Evolutionary conservation across 352 stramenopile genomes (phyloP).

Genomic region (Pythium plurisporium): DNA sequence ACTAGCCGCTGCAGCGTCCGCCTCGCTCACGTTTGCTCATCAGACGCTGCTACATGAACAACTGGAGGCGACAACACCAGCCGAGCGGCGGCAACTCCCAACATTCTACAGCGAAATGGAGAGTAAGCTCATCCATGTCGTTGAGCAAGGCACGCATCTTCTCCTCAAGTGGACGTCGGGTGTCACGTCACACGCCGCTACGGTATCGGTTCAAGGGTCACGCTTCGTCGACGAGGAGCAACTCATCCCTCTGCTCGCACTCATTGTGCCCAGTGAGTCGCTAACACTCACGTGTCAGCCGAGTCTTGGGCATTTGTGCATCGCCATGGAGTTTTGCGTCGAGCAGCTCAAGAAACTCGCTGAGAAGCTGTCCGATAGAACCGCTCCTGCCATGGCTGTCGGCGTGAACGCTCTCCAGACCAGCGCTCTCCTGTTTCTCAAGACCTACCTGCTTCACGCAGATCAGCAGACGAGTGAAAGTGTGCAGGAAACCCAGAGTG

Average conservation of each 20-base stretch:
- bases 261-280: constrained; percentile 41
- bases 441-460: constrained; percentile 54
- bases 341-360: constrained; percentile 31
- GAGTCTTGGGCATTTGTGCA: constrained; percentile 47
- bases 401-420: constrained; percentile 41
- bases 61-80: constrained; percentile 29
- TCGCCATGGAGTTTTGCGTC: constrained; percentile 64
- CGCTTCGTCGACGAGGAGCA: constrained; percentile 55
- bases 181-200: constrained; percentile 30
- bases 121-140: constrained; percentile 37
- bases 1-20: constrained; percentile 28
- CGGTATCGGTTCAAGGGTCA: constrained; percentile 41
- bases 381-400: neutral
- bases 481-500: constrained; percentile 19
- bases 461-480: constrained; percentile 45
- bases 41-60: constrained; percentile 64
- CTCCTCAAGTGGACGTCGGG: constrained; percentile 52
- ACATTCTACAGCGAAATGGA: constrained; percentile 48
- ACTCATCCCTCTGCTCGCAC: constrained; percentile 45
- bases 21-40: constrained; percentile 43
- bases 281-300: constrained; percentile 41
- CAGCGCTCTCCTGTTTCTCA: constrained; percentile 56
- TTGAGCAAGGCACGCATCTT: constrained; percentile 36
- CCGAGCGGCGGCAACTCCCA: constrained; percentile 33
- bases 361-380: neutral